Percentiles rank a stretch among this genome's conserved stretches.
These are phyloP conservation scores for Cladosporium oxysporum DNA, from an alignment of 2,329 filamentous ascomycete genomes.

Conservation along the genomic window DNA sequence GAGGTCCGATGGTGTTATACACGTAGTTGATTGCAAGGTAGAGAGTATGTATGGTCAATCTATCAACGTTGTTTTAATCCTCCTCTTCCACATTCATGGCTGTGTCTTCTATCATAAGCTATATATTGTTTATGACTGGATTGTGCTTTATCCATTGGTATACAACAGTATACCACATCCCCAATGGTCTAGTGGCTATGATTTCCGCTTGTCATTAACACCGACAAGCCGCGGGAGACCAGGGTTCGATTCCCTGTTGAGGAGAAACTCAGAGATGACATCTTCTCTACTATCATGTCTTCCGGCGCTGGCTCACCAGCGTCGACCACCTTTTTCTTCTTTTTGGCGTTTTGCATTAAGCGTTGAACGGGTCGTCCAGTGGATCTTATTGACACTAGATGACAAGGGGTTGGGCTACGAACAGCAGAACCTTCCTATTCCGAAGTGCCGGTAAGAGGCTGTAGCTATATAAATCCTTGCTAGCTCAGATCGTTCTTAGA, in stretches of 20 bases:
- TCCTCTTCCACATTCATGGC: too few relatives aligned
- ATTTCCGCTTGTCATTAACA: conserved; percentile 38
- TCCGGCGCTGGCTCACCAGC: conserved; percentile 19
- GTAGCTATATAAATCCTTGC: too few relatives aligned
- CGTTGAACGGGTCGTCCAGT: too few relatives aligned
- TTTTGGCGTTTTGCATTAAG: too few relatives aligned
- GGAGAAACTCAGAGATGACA: conserved; percentile 15
- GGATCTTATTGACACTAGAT: too few relatives aligned
- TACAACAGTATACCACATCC: conserved; percentile 15
- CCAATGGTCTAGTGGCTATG: conserved; percentile 38
- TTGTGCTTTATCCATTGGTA: background rate
- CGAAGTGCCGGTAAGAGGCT: too few relatives aligned
- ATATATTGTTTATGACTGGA: too few relatives aligned
- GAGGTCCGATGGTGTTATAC: background rate
- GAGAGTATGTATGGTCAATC: background rate
- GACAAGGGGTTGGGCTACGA: too few relatives aligned
- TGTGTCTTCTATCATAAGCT: too few relatives aligned
- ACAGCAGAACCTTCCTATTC: too few relatives aligned
- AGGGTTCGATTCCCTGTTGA: conserved; percentile 21
- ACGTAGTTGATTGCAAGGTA: background rate
- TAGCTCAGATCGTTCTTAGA: too few relatives aligned
- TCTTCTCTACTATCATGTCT: conserved; percentile 7
- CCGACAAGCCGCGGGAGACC: conserved; percentile 19
- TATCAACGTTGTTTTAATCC: background rate
- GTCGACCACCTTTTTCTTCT: background rate